phyloP scores from a whole-genome alignment of 441 rosid species.

The Oxalis stricta region DNA sequence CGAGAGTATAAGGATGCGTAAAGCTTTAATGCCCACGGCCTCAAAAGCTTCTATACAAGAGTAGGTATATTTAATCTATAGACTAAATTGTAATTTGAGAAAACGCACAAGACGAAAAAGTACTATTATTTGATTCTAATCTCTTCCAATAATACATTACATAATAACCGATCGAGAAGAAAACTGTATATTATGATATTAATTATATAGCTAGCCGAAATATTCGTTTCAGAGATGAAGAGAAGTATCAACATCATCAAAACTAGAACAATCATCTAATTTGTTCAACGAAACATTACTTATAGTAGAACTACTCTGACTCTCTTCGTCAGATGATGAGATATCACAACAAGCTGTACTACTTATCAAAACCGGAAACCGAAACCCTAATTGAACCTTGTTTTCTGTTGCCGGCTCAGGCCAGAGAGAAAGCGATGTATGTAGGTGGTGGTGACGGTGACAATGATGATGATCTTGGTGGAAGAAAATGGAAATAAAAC shows the following conservation, averaged over 20 bases:
- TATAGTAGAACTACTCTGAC: too few relatives aligned
- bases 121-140: too few relatives aligned
- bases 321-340: too few relatives aligned
- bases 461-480: conserved; percentile 17
- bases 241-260: conserved; percentile 54
- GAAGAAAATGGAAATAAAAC: conserved; percentile 35
- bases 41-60: too few relatives aligned
- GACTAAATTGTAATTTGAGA: too few relatives aligned
- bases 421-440: conserved; percentile 15
- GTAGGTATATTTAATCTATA: too few relatives aligned
- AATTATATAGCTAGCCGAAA: too few relatives aligned
- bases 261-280: conserved; percentile 14
- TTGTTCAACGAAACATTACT: conserved; percentile 5
- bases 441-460: conserved; percentile 18
- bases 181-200: not conserved
- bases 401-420: conserved; percentile 9
- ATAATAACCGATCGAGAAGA: not conserved
- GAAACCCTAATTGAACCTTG: not conserved
- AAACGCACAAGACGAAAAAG: too few relatives aligned
- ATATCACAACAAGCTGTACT: too few relatives aligned
- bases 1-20: too few relatives aligned
- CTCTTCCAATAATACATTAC: not conserved
- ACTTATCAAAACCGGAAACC: conserved; percentile 8
- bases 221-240: conserved; percentile 42
- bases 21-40: too few relatives aligned